Percentiles rank a stretch among this genome's conserved stretches.
These are phyloP conservation scores for Pyrus betulifolia DNA, from an alignment of 306 rosid species.

Conservation along the genomic window DNA sequence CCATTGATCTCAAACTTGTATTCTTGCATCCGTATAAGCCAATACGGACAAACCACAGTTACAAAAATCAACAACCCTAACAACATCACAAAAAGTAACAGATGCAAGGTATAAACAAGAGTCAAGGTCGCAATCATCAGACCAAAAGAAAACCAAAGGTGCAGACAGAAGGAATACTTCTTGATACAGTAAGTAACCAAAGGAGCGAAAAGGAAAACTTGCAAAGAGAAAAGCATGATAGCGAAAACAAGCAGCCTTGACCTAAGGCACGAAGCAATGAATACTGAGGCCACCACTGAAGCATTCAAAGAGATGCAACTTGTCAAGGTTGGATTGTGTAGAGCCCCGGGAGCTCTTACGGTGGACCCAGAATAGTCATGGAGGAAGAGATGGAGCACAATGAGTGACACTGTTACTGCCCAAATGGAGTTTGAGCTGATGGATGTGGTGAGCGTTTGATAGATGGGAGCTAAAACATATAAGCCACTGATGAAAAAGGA, in stretches of 20 bases:
- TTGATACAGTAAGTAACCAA: slow-evolving; percentile 68
- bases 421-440: slow-evolving; percentile 88
- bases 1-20: slow-evolving; percentile 91
- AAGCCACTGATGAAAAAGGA: slow-evolving; percentile 64
- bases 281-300: slow-evolving; percentile 82
- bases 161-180: slow-evolving; percentile 59
- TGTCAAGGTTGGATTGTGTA: slow-evolving; percentile 61
- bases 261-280: slow-evolving; percentile 78
- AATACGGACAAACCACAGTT: slow-evolving; percentile 73
- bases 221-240: slow-evolving; percentile 77
- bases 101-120: slow-evolving; percentile 54
- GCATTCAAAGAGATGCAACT: slow-evolving; percentile 84
- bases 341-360: slow-evolving; percentile 49
- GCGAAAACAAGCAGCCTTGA: slow-evolving; percentile 79
- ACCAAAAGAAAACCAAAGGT: slow-evolving; percentile 61
- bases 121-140: slow-evolving; percentile 50
- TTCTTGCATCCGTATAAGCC: slow-evolving; percentile 81
- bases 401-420: slow-evolving; percentile 64
- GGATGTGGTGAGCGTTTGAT: slow-evolving; percentile 80
- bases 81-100: slow-evolving; percentile 52
- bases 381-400: slow-evolving; percentile 75
- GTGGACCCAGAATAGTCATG: slow-evolving; percentile 89
- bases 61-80: slow-evolving; percentile 66
- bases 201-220: slow-evolving; percentile 86
- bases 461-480: slow-evolving; percentile 82